A percentile compares a stretch with the other conserved stretches of the same genome.
Conservation (phyloP, 306 rosid genomes). For the Lathyrus sativus region DNA sequence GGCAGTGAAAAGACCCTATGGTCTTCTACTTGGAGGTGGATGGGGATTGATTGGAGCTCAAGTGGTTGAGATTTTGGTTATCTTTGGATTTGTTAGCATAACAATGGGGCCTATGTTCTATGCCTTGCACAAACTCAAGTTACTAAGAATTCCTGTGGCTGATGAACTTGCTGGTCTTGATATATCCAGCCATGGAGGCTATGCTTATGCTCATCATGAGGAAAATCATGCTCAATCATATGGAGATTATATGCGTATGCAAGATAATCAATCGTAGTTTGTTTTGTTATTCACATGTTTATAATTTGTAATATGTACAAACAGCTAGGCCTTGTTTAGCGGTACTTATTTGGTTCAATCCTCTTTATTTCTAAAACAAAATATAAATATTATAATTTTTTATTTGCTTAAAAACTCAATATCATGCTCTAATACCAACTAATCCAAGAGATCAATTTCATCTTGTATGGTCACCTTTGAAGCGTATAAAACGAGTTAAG, state of each 20-base stretch:
- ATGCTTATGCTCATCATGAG: conserved; percentile 57
- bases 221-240: conserved; percentile 39
- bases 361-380: not conserved
- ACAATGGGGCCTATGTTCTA: conserved; percentile 74
- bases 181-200: conserved; percentile 71
- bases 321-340: not conserved
- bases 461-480: too few relatives aligned
- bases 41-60: conserved; percentile 73
- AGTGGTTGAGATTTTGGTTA: conserved; percentile 54
- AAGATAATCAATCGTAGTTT: conserved; percentile 22
- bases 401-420: too few relatives aligned
- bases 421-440: too few relatives aligned
- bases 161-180: conserved; percentile 75
- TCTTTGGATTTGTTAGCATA: conserved; percentile 63
- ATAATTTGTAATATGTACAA: conserved; percentile 7
- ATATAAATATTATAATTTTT: not conserved
- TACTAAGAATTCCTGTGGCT: conserved; percentile 52
- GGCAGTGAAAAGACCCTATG: conserved; percentile 51
- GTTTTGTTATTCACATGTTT: not conserved
- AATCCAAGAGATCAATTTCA: too few relatives aligned
- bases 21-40: conserved; percentile 70
- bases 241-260: conserved; percentile 41
- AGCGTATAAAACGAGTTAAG: too few relatives aligned
- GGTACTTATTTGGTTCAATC: conserved; percentile 7
- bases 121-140: conserved; percentile 48